These are phyloP conservation scores for Monosporascus ibericus DNA, from an alignment of 2,329 filamentous ascomycete species.

Conservation along the genomic window DNA sequence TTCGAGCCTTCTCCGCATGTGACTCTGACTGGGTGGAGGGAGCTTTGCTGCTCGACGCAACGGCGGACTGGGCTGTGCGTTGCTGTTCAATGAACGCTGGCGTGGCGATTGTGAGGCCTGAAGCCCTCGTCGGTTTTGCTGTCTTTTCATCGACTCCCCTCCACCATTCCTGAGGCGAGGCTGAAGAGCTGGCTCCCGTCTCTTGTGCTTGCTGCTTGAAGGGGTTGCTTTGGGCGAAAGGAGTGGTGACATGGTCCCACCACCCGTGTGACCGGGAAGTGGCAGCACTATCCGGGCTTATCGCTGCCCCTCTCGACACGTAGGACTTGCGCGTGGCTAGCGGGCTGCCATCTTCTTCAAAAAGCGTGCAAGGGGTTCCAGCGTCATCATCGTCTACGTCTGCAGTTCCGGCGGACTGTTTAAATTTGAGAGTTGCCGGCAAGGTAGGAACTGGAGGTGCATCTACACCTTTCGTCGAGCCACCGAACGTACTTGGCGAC, in stretches of 20 bases:
- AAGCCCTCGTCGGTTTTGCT: conserved; percentile 3
- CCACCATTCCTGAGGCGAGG: conserved; percentile 22
- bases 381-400: conserved; percentile 44
- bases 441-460: conserved; percentile 57
- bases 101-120: conserved; percentile 13
- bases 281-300: conserved; percentile 43
- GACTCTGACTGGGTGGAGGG: conserved; percentile 16
- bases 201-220: conserved; percentile 26
- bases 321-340: conserved; percentile 31
- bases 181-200: conserved; percentile 2
- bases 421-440: conserved; percentile 37
- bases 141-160: conserved; percentile 19
- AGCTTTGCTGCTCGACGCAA: conserved; percentile 22
- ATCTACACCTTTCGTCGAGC: conserved; percentile 19
- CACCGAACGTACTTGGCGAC: conserved; percentile 37
- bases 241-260: conserved; percentile 73
- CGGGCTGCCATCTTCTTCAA: conserved; percentile 60
- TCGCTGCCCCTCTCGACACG: conserved; percentile 29
- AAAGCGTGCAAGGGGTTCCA: conserved; percentile 56
- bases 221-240: conserved; percentile 50
- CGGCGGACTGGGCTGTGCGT: conserved; percentile 13
- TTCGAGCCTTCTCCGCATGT: conserved; percentile 32
- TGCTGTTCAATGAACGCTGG: conserved; percentile 12
- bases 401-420: conserved; percentile 18
- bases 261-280: conserved; percentile 58